Evolutionary conservation across 495 filamentous ascomycete genomes (phyloP).

Genomic region (Baudoinia panamericana): DNA sequence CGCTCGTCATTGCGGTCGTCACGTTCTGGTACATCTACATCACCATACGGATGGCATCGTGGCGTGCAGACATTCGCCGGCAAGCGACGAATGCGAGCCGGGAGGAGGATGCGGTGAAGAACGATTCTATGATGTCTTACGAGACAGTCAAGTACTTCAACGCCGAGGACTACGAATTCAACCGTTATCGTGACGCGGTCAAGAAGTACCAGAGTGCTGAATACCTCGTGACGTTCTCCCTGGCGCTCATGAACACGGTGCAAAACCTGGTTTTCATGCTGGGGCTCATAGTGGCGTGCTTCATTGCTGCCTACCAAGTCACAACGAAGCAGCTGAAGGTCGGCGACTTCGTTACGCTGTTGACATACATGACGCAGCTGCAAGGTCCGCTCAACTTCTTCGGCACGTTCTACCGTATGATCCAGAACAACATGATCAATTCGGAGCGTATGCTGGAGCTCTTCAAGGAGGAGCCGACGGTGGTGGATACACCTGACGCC

Average conservation of each 20-base stretch:
- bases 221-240: conserved; percentile 72
- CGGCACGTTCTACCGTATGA: conserved; percentile 91
- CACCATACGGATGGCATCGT: conserved; percentile 89
- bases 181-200: conserved; percentile 68
- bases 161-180: conserved; percentile 85
- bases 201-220: conserved; percentile 72
- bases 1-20: conserved; percentile 77
- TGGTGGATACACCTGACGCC: conserved; percentile 53
- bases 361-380: conserved; percentile 86
- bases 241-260: conserved; percentile 85
- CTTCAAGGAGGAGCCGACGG: conserved; percentile 88
- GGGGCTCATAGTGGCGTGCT: conserved; percentile 69
- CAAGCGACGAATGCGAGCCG: conserved; percentile 89
- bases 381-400: conserved; percentile 94
- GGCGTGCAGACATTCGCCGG: conserved; percentile 75
- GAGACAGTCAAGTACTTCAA: conserved; percentile 99
- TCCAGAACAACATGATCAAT: conserved; percentile 94
- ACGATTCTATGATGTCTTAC: conserved; percentile 94
- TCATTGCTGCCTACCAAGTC: conserved; percentile 82
- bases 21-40: conserved; percentile 95
- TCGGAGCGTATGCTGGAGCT: conserved; percentile 88
- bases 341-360: conserved; percentile 64
- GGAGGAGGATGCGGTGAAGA: conserved; percentile 94
- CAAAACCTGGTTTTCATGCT: conserved; percentile 91
- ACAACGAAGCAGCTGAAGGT: conserved; percentile 55